Evolutionary conservation across 164 flowering plant genomes (phyloP), one percentile per base, ranked within the genome.

Genomic region (Vitis rotundifolia): DNA sequence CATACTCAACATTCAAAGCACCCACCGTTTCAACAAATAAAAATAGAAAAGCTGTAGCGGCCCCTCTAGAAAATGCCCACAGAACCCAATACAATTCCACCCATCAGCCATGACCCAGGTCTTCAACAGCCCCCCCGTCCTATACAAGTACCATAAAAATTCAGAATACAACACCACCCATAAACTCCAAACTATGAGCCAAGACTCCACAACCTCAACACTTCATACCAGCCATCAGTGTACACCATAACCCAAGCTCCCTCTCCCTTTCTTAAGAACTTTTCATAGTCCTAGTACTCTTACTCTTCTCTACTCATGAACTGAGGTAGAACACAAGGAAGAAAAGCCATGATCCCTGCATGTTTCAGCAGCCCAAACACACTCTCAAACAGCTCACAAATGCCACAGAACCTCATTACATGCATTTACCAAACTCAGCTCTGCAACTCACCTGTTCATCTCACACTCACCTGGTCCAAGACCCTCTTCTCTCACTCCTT

Each of bases 381-480:
- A 44, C 49, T 49, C 50, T 55, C 74, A 44, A 67, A 50, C 70
- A 60, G 52, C 67, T 53, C 81, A 50, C 84, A 77, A 72, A 69
- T 56, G 64, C 86, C 81, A 11, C 88, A 84, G 52, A 86, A 67
- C 70, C 77, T 90, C 8, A 75, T 87, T 2, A 87, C 92, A 16
- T 81, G 83, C 74, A 79, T 76, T 5, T 88, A 88, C 81, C 91
- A 87, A 77, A 80, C 87, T 19, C 80, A 76, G 28, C 61, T 86
- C 52, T 79, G 77, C 78, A 77, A 77, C 69, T 69, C 79, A 9
- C 89, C 91, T 5, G 66, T 80, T 3, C 75, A 73, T 62, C 80
- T 90, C 53, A 88, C 89, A 2, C 85, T 88, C 63, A 87, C 88
- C 13, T 90, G 94, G 94, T 87, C 89, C 48, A 87, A 79, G 63